Evolutionary conservation across 2,329 filamentous ascomycete species (phyloP).

Genomic region (Zasmidium angulare): DNA sequence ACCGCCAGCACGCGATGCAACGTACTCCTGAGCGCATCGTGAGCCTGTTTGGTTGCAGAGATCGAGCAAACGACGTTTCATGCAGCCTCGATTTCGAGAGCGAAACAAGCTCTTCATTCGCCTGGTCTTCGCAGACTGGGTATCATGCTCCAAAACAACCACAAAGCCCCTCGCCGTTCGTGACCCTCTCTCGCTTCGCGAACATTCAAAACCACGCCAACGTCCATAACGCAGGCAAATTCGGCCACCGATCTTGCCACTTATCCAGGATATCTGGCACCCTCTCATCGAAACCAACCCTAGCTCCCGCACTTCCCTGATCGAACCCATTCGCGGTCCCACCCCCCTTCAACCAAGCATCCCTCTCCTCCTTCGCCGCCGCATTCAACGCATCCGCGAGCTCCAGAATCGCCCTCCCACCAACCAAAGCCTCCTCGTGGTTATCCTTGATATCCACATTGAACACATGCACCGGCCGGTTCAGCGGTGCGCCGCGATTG

Average conservation of each 20-base stretch:
- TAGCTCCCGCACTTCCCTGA: slow-evolving; percentile 63
- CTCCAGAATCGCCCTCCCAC: slow-evolving; percentile 88
- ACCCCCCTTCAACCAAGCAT: slow-evolving; percentile 66
- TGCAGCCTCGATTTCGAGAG: too few species aligned
- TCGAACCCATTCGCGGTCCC: slow-evolving; percentile 63
- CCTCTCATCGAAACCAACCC: slow-evolving; percentile 82
- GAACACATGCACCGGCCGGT: slow-evolving; percentile 93
- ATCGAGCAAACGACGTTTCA: too few species aligned
- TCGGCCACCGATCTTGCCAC: slow-evolving; percentile 95
- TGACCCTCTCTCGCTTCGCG: not conserved
- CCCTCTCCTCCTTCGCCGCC: slow-evolving; percentile 74
- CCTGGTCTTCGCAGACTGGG: not conserved
- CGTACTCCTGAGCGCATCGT: too few species aligned
- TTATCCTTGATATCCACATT: slow-evolving; percentile 99
- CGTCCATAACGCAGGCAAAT: slow-evolving; percentile 89
- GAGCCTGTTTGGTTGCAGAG: too few species aligned
- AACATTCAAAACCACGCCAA: slow-evolving; percentile 88
- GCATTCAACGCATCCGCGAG: slow-evolving; percentile 82
- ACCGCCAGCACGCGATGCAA: too few species aligned
- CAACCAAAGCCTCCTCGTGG: slow-evolving; percentile 90
- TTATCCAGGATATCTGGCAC: slow-evolving; percentile 88
- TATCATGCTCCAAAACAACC: not conserved
- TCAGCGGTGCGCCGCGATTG: slow-evolving; percentile 79
- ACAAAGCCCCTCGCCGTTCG: not conserved
- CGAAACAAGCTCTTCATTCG: too few species aligned